phyloP scores from a whole-genome alignment of 2,329 filamentous ascomycete genomes.

The Cryphonectria japonica region DNA sequence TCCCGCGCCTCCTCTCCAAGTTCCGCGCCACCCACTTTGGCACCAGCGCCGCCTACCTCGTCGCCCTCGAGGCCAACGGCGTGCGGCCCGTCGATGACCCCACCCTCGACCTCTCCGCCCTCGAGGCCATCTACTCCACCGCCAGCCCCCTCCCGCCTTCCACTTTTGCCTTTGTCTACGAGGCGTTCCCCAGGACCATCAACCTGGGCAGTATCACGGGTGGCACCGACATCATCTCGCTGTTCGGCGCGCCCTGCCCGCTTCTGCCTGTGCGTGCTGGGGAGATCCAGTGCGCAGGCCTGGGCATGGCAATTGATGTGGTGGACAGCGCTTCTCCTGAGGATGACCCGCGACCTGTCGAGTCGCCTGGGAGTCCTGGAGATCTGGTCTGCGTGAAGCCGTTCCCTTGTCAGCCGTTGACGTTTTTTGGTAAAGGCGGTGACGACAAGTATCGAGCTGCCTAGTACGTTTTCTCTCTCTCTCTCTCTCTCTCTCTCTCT shows the following conservation, averaged over 20 bases:
- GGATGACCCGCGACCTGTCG: constrained; percentile 49
- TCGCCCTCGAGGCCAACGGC: constrained; percentile 80
- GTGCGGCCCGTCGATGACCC: constrained; percentile 61
- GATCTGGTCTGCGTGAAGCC: constrained; percentile 86
- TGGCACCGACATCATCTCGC: constrained; percentile 93
- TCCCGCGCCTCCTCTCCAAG: constrained; percentile 81
- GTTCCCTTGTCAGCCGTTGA: constrained; percentile 89
- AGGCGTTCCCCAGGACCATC: constrained; percentile 76
- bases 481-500: background rate
- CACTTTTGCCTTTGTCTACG: constrained; percentile 89
- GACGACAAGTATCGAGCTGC: constrained; percentile 77
- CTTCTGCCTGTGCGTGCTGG: constrained; percentile 73
- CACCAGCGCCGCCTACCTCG: constrained; percentile 92
- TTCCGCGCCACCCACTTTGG: constrained; percentile 90
- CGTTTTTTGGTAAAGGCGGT: constrained; percentile 79
- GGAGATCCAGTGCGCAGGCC: constrained; percentile 76
- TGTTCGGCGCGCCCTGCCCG: constrained; percentile 86
- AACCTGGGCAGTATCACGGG: constrained; percentile 94
- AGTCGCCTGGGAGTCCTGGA: constrained; percentile 70
- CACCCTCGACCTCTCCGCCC: constrained; percentile 60
- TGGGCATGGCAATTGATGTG: constrained; percentile 76
- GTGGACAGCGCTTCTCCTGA: constrained; percentile 59
- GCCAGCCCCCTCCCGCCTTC: constrained; percentile 90
- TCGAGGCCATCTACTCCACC: constrained; percentile 91
- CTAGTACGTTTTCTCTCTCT: constrained; percentile 52